Percentiles rank a stretch among this genome's conserved stretches.
These are phyloP conservation scores for Paraphysoderma sedebokerense DNA, from an alignment of 371 early-diverging fungal species.

Conservation along the genomic window DNA sequence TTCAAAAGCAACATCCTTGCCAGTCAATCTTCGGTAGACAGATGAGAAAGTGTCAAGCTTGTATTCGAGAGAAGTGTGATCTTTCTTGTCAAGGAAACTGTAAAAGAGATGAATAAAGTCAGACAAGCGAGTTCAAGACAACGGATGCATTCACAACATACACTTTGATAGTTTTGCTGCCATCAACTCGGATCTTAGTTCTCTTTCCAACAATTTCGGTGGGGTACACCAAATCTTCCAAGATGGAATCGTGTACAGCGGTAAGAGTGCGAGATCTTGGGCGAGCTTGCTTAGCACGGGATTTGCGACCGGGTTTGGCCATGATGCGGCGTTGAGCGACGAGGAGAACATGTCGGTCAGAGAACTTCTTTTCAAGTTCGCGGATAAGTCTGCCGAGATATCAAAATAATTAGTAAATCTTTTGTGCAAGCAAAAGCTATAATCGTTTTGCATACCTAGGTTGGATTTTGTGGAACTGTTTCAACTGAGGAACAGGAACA, in stretches of 20 bases:
- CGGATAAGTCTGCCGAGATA: slow-evolving; percentile 44
- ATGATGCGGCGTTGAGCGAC: slow-evolving; percentile 93
- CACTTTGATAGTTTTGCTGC: slow-evolving; percentile 83
- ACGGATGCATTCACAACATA: slow-evolving; percentile 19
- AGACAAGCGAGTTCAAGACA: not conserved
- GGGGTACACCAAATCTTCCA: slow-evolving; percentile 94
- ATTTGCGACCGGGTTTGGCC: slow-evolving; percentile 71
- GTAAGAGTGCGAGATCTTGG: slow-evolving; percentile 93
- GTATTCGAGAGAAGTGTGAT: slow-evolving; percentile 87
- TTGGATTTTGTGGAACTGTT: slow-evolving; percentile 89
- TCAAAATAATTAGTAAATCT: not conserved
- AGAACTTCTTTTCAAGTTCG: slow-evolving; percentile 99
- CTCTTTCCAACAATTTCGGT: slow-evolving; percentile 96
- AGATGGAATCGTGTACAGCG: slow-evolving; percentile 83
- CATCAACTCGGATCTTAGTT: slow-evolving; percentile 88
- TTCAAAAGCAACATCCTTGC: slow-evolving; percentile 93
- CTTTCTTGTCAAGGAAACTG: slow-evolving; percentile 88
- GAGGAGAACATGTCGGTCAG: slow-evolving; percentile 91
- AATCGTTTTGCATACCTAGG: slow-evolving; percentile 29
- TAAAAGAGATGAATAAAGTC: not conserved
- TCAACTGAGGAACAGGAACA: slow-evolving; percentile 84
- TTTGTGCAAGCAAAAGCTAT: too few species aligned
- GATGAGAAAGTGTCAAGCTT: slow-evolving; percentile 93
- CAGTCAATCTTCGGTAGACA: slow-evolving; percentile 87
- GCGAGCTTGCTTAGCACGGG: slow-evolving; percentile 75